Evolutionary conservation across 2,329 filamentous ascomycete species (phyloP).

Genomic region (Penicillium sp.): DNA sequence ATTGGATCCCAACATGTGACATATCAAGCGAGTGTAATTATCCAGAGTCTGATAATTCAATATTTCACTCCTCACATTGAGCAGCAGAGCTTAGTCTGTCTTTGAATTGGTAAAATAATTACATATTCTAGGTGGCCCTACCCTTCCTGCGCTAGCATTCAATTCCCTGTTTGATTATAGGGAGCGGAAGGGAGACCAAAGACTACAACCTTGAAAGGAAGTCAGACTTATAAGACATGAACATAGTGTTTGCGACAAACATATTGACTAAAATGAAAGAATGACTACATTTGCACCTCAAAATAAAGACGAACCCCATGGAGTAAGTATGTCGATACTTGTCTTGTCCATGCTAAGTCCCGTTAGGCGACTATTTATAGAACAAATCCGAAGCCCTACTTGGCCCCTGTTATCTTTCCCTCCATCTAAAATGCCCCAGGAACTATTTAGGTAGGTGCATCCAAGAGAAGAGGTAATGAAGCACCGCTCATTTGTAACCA

Average conservation of each 20-base stretch:
- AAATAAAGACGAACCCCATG: background rate
- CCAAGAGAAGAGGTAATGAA: background rate
- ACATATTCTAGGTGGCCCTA: background rate
- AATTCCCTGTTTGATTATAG: background rate
- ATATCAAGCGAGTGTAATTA: slow-evolving; percentile 1
- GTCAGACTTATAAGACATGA: background rate
- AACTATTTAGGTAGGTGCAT: background rate
- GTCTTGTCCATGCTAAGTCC: background rate
- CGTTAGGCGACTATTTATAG: background rate
- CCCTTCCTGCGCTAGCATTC: background rate
- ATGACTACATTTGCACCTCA: background rate
- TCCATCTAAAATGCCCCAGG: background rate
- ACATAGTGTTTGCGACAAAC: background rate
- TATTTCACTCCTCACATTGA: background rate
- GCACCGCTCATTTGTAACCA: no score
- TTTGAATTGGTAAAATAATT: background rate
- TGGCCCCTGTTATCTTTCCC: background rate
- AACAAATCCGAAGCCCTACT: background rate
- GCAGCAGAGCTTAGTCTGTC: background rate
- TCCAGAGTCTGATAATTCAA: background rate
- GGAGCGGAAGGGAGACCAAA: background rate
- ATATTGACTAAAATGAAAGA: background rate
- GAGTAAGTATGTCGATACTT: background rate
- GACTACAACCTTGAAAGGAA: background rate
- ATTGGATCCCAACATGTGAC: background rate